These are phyloP conservation scores for Sporobolomyces phaffii DNA, from an alignment of 768 basidiomycete species.

Conservation along the genomic window DNA sequence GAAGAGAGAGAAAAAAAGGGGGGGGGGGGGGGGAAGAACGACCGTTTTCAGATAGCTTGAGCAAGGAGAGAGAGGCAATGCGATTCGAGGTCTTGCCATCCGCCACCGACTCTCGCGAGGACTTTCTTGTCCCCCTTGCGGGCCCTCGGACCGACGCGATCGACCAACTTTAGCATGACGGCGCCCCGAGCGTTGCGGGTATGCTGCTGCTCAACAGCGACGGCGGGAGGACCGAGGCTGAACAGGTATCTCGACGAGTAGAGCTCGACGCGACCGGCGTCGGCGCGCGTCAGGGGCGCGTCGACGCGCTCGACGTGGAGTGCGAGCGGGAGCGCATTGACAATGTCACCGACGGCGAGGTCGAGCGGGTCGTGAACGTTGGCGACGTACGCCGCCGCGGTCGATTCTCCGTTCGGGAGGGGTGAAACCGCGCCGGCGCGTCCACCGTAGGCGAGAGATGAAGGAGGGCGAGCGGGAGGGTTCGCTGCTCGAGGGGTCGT, in stretches of 20 bases:
- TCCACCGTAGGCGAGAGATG: conserved; percentile 5
- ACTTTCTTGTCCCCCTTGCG: conserved; percentile 65
- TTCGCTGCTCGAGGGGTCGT: conserved; percentile 3
- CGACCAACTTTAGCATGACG: conserved; percentile 72
- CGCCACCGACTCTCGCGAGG: conserved; percentile 79
- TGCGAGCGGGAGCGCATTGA: conserved; percentile 67
- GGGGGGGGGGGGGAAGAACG: too few species aligned
- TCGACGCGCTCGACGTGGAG: conserved; percentile 68
- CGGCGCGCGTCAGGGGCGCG: conserved; percentile 58
- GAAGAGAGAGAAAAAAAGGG: too few species aligned
- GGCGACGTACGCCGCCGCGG: conserved; percentile 22
- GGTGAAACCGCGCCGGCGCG: neutral
- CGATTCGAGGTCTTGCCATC: conserved; percentile 31
- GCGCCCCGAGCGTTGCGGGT: too few species aligned
- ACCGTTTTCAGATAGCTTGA: neutral
- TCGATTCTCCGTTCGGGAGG: conserved; percentile 1
- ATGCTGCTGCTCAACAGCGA: conserved; percentile 43
- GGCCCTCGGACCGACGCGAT: conserved; percentile 58
- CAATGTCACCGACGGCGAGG: conserved; percentile 65
- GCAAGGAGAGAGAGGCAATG: neutral
- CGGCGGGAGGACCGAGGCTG: conserved; percentile 6
- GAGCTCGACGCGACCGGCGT: conserved; percentile 60
- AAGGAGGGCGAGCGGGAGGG: neutral
- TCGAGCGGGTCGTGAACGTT: conserved; percentile 76
- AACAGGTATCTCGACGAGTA: conserved; percentile 78